A percentile compares a stretch with the other conserved stretches of the same genome.
Conservation (phyloP, 2,329 filamentous ascomycete genomes). For the Claviceps sp. region DNA sequence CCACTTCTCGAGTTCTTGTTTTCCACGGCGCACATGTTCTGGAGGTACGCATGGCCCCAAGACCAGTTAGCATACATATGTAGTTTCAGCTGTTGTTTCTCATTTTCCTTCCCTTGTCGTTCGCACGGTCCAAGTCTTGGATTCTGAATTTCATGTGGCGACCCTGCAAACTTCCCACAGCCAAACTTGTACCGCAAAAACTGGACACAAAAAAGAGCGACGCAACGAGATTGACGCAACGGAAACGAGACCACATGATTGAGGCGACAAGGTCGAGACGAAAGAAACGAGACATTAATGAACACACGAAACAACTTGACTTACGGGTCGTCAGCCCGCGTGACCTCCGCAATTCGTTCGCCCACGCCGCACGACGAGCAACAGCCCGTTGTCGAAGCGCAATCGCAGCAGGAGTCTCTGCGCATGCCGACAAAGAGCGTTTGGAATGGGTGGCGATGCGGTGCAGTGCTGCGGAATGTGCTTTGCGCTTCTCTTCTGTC, state of each 20-base stretch:
- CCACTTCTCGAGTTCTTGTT: slow-evolving; percentile 4
- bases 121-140: too few relatives aligned
- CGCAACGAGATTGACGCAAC: too few relatives aligned
- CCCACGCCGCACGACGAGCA: slow-evolving; percentile 6
- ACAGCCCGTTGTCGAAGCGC: slow-evolving; percentile 6
- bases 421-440: slow-evolving; percentile 4
- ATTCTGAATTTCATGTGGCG: too few relatives aligned
- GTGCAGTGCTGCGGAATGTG: neutral
- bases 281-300: too few relatives aligned
- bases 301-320: neutral
- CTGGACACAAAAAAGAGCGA: too few relatives aligned
- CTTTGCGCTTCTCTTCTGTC: slow-evolving; percentile 2
- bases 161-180: too few relatives aligned
- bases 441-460: slow-evolving; percentile 6
- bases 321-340: slow-evolving; percentile 5
- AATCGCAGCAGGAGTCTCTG: slow-evolving; percentile 1
- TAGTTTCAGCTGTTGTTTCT: too few relatives aligned
- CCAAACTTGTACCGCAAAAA: too few relatives aligned
- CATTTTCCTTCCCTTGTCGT: too few relatives aligned
- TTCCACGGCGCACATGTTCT: slow-evolving; percentile 3
- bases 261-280: too few relatives aligned
- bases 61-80: too few relatives aligned
- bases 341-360: slow-evolving; percentile 6
- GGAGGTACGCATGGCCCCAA: neutral
- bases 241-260: too few relatives aligned